Evolutionary conservation across 2,329 filamentous ascomycete species (phyloP).

Genomic region (Diaporthe vexans): DNA sequence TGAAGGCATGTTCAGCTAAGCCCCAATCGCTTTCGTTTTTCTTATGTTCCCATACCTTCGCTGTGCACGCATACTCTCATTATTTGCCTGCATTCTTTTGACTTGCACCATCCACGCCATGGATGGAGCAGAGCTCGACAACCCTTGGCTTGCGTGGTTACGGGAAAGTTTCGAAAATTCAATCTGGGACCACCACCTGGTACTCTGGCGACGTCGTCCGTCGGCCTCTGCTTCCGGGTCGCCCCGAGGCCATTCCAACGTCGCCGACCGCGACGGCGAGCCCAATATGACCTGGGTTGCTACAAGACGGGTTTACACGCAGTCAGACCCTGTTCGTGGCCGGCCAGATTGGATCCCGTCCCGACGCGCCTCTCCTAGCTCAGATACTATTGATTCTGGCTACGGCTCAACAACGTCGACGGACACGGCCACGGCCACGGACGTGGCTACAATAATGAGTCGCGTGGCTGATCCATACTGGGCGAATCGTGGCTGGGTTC

Average conservation of each 20-base stretch:
- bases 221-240: neutral
- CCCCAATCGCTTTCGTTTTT: constrained; percentile 35
- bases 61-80: neutral
- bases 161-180: constrained; percentile 32
- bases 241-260: neutral
- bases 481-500: constrained; percentile 40
- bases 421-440: accelerated
- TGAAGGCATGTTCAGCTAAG: constrained; percentile 70
- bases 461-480: constrained; percentile 37
- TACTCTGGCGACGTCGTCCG: constrained; percentile 8
- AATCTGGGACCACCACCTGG: constrained; percentile 34
- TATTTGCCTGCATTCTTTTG: constrained; percentile 18
- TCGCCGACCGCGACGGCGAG: neutral
- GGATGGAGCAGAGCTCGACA: neutral
- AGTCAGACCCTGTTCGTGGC: constrained; percentile 14
- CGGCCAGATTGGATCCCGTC: neutral
- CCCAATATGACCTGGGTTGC: neutral
- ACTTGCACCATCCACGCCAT: constrained; percentile 12
- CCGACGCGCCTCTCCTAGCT: no score
- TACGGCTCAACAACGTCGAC: neutral
- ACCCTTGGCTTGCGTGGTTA: neutral
- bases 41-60: neutral
- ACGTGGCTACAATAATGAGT: neutral
- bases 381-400: neutral
- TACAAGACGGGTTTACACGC: neutral